These are phyloP conservation scores for Kodamaea kakaduensis DNA, from an alignment of 805 yeast species.

Conservation along the genomic window DNA sequence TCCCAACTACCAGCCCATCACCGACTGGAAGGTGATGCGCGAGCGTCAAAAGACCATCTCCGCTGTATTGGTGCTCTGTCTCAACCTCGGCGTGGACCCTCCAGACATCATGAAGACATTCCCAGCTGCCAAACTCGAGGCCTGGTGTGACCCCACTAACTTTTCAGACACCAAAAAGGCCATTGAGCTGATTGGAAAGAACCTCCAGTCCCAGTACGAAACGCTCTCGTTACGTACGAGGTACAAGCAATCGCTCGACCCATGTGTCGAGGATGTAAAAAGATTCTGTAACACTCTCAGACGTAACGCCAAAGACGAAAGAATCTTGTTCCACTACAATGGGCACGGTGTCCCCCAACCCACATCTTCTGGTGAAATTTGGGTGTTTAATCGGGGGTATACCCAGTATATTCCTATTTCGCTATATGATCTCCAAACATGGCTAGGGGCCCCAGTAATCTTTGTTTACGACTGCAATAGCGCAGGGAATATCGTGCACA, in stretches of 20 bases:
- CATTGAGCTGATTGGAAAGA: conserved; percentile 84
- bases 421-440: conserved; percentile 88
- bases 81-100: conserved; percentile 94
- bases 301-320: conserved; percentile 87
- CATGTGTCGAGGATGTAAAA: conserved; percentile 92
- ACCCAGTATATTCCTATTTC: conserved; percentile 97
- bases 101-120: conserved; percentile 92
- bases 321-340: conserved; percentile 90
- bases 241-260: conserved; percentile 88
- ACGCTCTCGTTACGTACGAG: conserved; percentile 81
- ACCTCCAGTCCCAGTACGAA: conserved; percentile 83
- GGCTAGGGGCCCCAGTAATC: conserved; percentile 97
- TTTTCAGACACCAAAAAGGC: conserved; percentile 87
- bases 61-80: conserved; percentile 87
- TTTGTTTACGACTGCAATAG: conserved; percentile 92
- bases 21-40: conserved; percentile 88
- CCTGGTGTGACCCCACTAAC: conserved; percentile 87
- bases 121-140: conserved; percentile 87
- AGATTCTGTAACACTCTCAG: conserved; percentile 85
- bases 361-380: conserved; percentile 91
- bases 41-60: conserved; percentile 90
- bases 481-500: conserved; percentile 89
- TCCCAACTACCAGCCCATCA: conserved; percentile 61
- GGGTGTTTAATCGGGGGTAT: conserved; percentile 97
- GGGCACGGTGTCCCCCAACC: conserved; percentile 99